Evolutionary conservation across 2,329 filamentous ascomycete species (phyloP).

Genomic region (Aspergillus uvarum): DNA sequence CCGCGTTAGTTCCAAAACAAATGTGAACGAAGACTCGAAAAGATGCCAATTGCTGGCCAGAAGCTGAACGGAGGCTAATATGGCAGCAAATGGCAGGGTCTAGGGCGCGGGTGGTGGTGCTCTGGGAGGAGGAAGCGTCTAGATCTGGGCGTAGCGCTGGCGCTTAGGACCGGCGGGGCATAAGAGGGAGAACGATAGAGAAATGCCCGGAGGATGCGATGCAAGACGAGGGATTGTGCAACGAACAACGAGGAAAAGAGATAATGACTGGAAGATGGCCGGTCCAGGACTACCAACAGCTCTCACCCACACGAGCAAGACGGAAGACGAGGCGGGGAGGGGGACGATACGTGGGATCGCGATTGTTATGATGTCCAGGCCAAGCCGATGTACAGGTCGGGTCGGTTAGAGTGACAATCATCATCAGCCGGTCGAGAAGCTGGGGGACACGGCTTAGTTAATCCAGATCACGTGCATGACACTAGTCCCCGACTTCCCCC

Average conservation of each 20-base stretch:
- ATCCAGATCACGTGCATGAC: background rate
- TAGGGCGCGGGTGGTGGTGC: conserved; percentile 11
- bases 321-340: conserved; percentile 10
- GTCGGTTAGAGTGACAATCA: conserved; percentile 12
- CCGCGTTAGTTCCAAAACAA: conserved; percentile 1
- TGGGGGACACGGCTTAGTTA: conserved; percentile 3
- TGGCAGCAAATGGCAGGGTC: conserved; percentile 1
- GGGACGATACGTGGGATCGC: conserved; percentile 12
- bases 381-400: conserved; percentile 10
- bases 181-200: conserved; percentile 15
- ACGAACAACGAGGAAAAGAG: conserved; percentile 10
- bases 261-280: conserved; percentile 9
- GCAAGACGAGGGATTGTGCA: background rate
- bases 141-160: conserved; percentile 31
- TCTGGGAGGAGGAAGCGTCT: conserved; percentile 19
- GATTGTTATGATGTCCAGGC: conserved; percentile 18
- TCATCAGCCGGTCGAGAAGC: conserved; percentile 12
- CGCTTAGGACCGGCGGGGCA: conserved; percentile 43
- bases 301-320: conserved; percentile 9
- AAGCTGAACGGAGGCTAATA: background rate
- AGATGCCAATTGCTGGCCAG: conserved; percentile 12
- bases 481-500: background rate
- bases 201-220: conserved; percentile 7
- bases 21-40: conserved; percentile 7
- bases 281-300: conserved; percentile 17